These are phyloP conservation scores for Polygonum aviculare DNA, from an alignment of 148 eudicot species.

Conservation along the genomic window DNA sequence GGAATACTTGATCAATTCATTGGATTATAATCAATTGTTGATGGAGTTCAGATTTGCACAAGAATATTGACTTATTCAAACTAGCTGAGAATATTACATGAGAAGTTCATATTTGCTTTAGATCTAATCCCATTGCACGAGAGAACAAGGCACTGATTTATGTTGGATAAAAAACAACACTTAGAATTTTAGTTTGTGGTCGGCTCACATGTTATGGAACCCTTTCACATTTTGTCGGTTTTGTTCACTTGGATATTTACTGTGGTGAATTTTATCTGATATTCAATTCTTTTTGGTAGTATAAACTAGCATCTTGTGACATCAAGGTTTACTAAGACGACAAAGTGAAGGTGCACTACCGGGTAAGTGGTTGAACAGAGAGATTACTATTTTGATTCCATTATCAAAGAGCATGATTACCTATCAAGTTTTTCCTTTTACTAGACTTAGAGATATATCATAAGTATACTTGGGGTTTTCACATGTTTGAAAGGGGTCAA, in stretches of 20 bases:
- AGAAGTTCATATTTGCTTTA: background rate
- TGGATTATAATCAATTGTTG: background rate
- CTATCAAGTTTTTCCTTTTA: no score
- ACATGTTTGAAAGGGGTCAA: no score
- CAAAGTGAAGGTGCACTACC: conserved; percentile 76
- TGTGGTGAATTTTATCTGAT: conserved; percentile 2
- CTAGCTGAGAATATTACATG: background rate
- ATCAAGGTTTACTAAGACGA: conserved; percentile 95
- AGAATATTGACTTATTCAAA: background rate
- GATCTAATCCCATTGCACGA: background rate
- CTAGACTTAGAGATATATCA: no score
- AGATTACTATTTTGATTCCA: background rate
- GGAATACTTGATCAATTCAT: no score
- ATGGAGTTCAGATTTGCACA: background rate
- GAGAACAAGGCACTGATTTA: background rate
- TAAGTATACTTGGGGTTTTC: no score
- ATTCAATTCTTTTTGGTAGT: conserved; percentile 56
- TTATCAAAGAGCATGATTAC: no score
- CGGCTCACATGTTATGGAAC: background rate
- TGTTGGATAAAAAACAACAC: background rate
- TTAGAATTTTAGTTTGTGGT: no score
- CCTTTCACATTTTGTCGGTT: conserved; percentile 4
- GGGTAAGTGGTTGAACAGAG: conserved; percentile 45
- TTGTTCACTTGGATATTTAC: background rate
- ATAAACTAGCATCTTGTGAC: conserved; percentile 73